Evolutionary conservation across 768 basidiomycete genomes (phyloP).

Genomic region (Amanita muscaria): DNA sequence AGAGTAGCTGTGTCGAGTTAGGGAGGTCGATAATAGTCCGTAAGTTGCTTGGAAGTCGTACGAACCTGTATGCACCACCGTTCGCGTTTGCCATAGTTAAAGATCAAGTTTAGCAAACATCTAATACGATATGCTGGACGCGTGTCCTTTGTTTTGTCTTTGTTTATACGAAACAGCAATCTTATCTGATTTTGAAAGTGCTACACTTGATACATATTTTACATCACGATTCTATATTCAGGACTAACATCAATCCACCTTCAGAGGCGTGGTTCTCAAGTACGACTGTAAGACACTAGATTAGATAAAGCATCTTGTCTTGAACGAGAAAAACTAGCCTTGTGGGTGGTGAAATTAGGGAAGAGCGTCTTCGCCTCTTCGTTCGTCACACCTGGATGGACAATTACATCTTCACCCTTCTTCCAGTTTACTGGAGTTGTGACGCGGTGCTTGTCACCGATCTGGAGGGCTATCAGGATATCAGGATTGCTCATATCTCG

Average conservation of each 20-base stretch:
- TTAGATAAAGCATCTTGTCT: slow-evolving; percentile 5
- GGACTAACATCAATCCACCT: slow-evolving; percentile 21
- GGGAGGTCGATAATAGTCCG: slow-evolving; percentile 7
- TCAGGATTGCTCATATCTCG: too few relatives aligned
- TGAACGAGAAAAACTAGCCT: slow-evolving; percentile 36
- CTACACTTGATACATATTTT: not conserved
- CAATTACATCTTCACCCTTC: slow-evolving; percentile 88
- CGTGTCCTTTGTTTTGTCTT: slow-evolving; percentile 11
- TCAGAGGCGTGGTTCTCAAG: slow-evolving; percentile 70
- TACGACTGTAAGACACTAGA: slow-evolving; percentile 50
- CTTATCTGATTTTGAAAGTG: not conserved
- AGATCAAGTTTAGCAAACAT: not conserved
- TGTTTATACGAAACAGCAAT: not conserved
- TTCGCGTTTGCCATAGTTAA: slow-evolving; percentile 69
- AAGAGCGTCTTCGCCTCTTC: slow-evolving; percentile 91
- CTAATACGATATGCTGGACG: slow-evolving; percentile 1
- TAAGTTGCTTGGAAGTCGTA: slow-evolving; percentile 10
- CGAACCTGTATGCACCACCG: slow-evolving; percentile 71
- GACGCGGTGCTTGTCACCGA: slow-evolving; percentile 77
- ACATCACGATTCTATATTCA: too few relatives aligned
- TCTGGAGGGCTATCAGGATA: slow-evolving; percentile 79
- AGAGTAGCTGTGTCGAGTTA: slow-evolving; percentile 64
- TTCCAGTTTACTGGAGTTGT: slow-evolving; percentile 96
- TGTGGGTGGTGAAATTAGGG: slow-evolving; percentile 73
- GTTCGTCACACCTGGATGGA: slow-evolving; percentile 74